Evolutionary conservation across 306 rosid genomes (phyloP).

Genomic region (apple (Malus domestica)): ASM211411v1 NC_041801.1:10454001-10454500

Average conservation of each 20-base stretch:
- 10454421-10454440: slow-evolving; percentile 71
- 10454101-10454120: not conserved
- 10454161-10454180: not conserved
- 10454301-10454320: slow-evolving; percentile 68
- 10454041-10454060: not conserved
- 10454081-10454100: not conserved
- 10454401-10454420: slow-evolving; percentile 94
- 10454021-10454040: not conserved
- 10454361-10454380: slow-evolving; percentile 67
- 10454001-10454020: not conserved
- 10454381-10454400: slow-evolving; percentile 93
- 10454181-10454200: not conserved
- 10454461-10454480: not conserved
- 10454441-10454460: not conserved
- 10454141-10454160: not conserved
- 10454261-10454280: slow-evolving; percentile 63
- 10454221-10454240: slow-evolving; percentile 76
- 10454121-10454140: not conserved
- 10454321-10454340: slow-evolving; percentile 88
- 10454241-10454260: slow-evolving; percentile 69
- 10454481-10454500: not conserved
- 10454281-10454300: slow-evolving; percentile 54
- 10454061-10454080: not conserved
- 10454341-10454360: slow-evolving; percentile 88
- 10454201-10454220: slow-evolving; percentile 62